These are phyloP conservation scores for Boletellus sp. DNA, from an alignment of 1,284 basidiomycete species.

Conservation along the genomic window DNA sequence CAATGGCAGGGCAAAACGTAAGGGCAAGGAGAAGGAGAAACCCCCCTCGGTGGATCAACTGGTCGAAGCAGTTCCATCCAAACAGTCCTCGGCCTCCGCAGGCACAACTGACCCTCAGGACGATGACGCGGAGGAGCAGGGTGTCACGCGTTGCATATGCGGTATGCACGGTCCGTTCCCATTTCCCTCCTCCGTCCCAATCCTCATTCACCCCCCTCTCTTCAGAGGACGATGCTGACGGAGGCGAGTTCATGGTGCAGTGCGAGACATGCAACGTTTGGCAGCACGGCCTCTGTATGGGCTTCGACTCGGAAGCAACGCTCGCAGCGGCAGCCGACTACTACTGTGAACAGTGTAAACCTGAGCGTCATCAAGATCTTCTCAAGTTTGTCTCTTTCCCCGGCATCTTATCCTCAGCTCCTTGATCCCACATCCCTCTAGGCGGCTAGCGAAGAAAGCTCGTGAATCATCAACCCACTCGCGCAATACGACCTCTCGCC, in stretches of 20 bases:
- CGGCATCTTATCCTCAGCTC: conserved; percentile 1
- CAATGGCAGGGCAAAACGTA: conserved; percentile 37
- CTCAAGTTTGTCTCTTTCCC: conserved; percentile 54
- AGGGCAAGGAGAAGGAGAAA: conserved; percentile 37
- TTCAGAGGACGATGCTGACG: conserved; percentile 70
- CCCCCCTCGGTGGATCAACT: conserved; percentile 21
- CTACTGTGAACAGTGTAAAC: conserved; percentile 92
- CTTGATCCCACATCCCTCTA: conserved; percentile 28
- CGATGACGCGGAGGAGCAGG: conserved; percentile 71
- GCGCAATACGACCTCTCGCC: conserved; percentile 49
- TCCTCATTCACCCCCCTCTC: conserved; percentile 23
- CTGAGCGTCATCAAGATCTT: conserved; percentile 79
- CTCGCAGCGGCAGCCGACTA: conserved; percentile 80
- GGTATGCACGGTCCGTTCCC: conserved; percentile 73
- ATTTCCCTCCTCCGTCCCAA: background rate
- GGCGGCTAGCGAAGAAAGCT: conserved; percentile 58
- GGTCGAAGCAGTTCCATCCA: conserved; percentile 24
- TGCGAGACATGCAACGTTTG: conserved; percentile 97
- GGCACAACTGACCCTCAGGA: conserved; percentile 38
- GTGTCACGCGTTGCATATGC: conserved; percentile 93
- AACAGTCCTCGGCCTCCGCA: conserved; percentile 34
- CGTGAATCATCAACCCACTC: conserved; percentile 65
- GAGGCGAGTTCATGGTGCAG: conserved; percentile 93
- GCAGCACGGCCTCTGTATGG: conserved; percentile 98
- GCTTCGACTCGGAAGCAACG: conserved; percentile 82